A percentile compares a stretch with the other conserved stretches of the same genome.
These are phyloP conservation scores for Quercus glauca DNA, from an alignment of 306 rosid genomes.

Conservation along the genomic window DNA sequence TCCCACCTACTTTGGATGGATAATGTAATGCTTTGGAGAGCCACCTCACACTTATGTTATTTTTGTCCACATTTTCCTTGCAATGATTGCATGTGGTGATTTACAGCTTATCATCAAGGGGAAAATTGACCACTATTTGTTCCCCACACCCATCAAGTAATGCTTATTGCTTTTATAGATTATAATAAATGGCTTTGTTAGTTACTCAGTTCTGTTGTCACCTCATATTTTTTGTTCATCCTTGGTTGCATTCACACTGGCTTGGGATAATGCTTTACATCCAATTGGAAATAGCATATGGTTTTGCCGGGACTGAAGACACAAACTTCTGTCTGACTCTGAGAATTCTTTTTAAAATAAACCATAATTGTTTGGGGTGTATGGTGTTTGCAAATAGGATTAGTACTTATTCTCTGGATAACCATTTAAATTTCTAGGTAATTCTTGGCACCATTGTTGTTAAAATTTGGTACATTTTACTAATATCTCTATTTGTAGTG, in stretches of 20 bases:
- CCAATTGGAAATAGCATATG: neutral
- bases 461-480: conserved; percentile 7
- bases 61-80: neutral
- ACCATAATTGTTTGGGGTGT: neutral
- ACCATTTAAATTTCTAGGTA: neutral
- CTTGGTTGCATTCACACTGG: too few relatives aligned
- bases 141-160: neutral
- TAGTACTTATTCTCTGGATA: conserved; percentile 4
- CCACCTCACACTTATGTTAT: neutral
- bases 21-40: neutral
- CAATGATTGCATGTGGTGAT: neutral
- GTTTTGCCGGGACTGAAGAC: neutral
- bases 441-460: neutral
- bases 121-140: neutral
- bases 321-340: neutral
- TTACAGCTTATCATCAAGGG: neutral
- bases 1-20: neutral
- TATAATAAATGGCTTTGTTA: neutral
- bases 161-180: neutral
- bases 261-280: neutral
- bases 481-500: conserved; percentile 4
- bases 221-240: too few relatives aligned
- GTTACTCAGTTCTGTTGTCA: too few relatives aligned
- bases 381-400: neutral
- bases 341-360: neutral